phyloP scores from a whole-genome alignment of 2,329 filamentous ascomycete genomes.

The Neonectria coccinea region DNA sequence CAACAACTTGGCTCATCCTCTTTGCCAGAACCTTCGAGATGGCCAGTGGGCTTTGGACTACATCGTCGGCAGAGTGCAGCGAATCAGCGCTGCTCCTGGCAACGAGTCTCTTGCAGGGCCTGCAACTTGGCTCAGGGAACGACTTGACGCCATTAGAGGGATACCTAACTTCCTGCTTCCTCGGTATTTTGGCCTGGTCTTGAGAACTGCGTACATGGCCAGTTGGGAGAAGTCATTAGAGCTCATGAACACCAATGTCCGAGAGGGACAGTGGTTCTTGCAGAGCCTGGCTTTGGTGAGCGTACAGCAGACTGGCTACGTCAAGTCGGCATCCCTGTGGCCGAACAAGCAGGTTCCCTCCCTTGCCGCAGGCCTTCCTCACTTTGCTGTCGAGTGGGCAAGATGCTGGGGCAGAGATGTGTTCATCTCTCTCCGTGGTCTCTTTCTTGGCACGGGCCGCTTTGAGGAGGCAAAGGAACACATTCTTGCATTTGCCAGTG shows the following conservation, averaged over 20 bases:
- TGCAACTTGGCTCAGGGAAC: constrained; percentile 82
- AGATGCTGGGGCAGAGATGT: constrained; percentile 98
- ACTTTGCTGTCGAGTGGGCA: constrained; percentile 94
- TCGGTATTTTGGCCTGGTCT: constrained; percentile 89
- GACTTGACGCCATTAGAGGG: constrained; percentile 86
- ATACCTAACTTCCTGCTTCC: constrained; percentile 92
- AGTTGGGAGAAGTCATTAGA: constrained; percentile 82
- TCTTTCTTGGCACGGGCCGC: constrained; percentile 91
- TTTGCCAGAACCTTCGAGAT: constrained; percentile 92
- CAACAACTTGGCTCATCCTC: constrained; percentile 91
- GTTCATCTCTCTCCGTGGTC: constrained; percentile 92
- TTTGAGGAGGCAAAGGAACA: constrained; percentile 93
- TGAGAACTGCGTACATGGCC: constrained; percentile 88
- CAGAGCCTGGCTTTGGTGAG: constrained; percentile 92
- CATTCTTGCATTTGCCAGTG: constrained; percentile 92
- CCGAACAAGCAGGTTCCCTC: constrained; percentile 86
- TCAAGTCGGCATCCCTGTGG: constrained; percentile 91
- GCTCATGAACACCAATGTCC: constrained; percentile 82
- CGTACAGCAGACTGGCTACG: constrained; percentile 87
- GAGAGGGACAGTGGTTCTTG: constrained; percentile 86
- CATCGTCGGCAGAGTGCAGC: constrained; percentile 81
- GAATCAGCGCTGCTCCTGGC: constrained; percentile 71
- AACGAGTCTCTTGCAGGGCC: constrained; percentile 73
- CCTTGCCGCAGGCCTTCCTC: constrained; percentile 90
- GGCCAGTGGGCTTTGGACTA: constrained; percentile 95